phyloP scores from a whole-genome alignment of 2,329 filamentous ascomycete species.

The Ustulina deusta region DNA sequence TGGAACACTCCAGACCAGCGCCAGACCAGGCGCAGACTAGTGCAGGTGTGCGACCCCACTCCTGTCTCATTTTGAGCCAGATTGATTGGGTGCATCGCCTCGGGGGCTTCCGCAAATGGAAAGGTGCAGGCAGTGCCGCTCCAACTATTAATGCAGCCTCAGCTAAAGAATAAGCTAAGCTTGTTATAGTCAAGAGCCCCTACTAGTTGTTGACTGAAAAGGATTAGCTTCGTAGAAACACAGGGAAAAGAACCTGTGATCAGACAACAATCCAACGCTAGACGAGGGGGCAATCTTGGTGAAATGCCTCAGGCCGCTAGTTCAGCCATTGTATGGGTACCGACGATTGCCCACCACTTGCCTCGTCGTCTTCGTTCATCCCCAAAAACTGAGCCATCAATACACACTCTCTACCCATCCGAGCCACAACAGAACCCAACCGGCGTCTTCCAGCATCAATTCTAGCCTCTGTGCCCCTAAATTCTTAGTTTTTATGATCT shows the following conservation, averaged over 20 bases:
- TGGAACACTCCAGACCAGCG: slow-evolving; percentile 2
- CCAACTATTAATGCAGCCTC: slow-evolving; percentile 15
- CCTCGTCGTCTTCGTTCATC: slow-evolving; percentile 23
- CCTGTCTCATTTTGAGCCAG: slow-evolving; percentile 20
- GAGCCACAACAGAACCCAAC: slow-evolving; percentile 23
- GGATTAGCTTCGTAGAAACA: slow-evolving; percentile 25
- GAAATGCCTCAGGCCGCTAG: slow-evolving; percentile 36
- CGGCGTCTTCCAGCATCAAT: slow-evolving; percentile 6
- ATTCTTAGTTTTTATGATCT: slow-evolving; percentile 20
- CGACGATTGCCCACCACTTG: slow-evolving; percentile 32
- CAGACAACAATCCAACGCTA: slow-evolving; percentile 23
- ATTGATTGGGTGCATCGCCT: slow-evolving; percentile 33
- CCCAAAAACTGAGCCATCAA: slow-evolving; percentile 23
- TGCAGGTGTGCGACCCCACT: slow-evolving; percentile 14
- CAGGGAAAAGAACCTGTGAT: slow-evolving; percentile 26
- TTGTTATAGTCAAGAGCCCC: not conserved
- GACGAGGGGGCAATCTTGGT: slow-evolving; percentile 16
- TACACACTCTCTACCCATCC: slow-evolving; percentile 18
- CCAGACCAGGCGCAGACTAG: too few relatives aligned
- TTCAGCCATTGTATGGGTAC: slow-evolving; percentile 35
- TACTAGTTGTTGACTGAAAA: slow-evolving; percentile 13
- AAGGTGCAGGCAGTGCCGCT: slow-evolving; percentile 28
- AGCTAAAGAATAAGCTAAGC: slow-evolving; percentile 24
- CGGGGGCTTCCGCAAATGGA: slow-evolving; percentile 25
- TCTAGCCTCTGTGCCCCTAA: not conserved